Evolutionary conservation across 805 yeast species (phyloP), one percentile per base, ranked within the genome.

Genomic region (Millerozyma acaciae): DNA sequence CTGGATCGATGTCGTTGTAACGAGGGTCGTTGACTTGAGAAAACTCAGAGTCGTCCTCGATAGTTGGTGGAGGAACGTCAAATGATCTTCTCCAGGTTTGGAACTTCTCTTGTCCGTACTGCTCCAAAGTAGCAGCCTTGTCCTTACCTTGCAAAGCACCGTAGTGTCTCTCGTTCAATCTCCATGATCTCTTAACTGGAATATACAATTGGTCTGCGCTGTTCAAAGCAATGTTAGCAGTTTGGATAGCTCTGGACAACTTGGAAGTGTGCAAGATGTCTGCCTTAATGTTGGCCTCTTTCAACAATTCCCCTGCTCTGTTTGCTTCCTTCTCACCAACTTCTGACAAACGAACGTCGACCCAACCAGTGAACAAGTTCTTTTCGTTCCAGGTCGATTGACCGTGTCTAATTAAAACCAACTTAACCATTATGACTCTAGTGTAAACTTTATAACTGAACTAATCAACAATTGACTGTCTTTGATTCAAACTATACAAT

Each of bases 331-430:
- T 75, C 62, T 74, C 78, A 68, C 97, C 97, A 51, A 75, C 67
- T 42, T 74, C 88, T 35, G 90, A 80, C 62, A 89, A 77, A 57
- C 76, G 72, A 51, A 87, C 95, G 67, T 89, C 97, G 44, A 90
- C 97, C 97, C 97, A 89, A 60, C 97, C 97, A 65, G 97, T 89
- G 83, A 89, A 89, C 51, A 89, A 76, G 78, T 89, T 90, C 76
- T 87, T 86, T 69, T 87, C 95, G 70, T 89, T 89, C 97, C 97
- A 89, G 68, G 86, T 97, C 72, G 95, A 85, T 76, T 90, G 96
- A 57, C 97, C 97, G 89, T 89, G 97, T 77, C 97, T 89, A 51
- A 90, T 88, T 62, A 89, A 76, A 61, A 89, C 80, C 67, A 89
- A 76, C 68, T 84, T 87, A 37, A 65, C 67, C 72, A 66, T 66